Evolutionary conservation across 257 asterid genomes (phyloP).

Genomic region (Asclepias syriaca): DNA sequence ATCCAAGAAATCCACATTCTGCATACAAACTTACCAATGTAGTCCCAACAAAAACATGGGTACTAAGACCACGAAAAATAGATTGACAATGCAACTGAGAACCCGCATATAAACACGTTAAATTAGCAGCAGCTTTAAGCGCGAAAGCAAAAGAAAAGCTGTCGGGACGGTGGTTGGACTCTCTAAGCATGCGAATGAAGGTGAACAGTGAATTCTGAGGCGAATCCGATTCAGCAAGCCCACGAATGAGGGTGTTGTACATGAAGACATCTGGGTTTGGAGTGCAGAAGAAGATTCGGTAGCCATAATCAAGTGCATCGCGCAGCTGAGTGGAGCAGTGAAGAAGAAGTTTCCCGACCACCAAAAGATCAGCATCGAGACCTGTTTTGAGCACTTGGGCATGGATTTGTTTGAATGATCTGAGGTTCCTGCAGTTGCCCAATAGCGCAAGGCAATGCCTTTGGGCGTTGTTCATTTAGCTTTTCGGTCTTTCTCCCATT

Average conservation of each 20-base stretch:
- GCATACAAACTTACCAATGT: constrained; percentile 83
- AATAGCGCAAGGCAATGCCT: constrained; percentile 38
- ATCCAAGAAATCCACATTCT: constrained; percentile 50
- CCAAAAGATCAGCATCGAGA: constrained; percentile 50
- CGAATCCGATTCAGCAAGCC: constrained; percentile 52
- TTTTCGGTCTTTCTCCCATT: not conserved
- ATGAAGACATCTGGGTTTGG: constrained; percentile 70
- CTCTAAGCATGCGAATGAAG: constrained; percentile 45
- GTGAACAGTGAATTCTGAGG: constrained; percentile 45
- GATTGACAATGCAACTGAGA: constrained; percentile 75
- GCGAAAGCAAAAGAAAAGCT: constrained; percentile 74
- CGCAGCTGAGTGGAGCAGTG: constrained; percentile 55
- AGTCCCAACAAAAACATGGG: constrained; percentile 70
- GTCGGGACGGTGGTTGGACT: constrained; percentile 36
- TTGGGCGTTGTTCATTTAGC: constrained; percentile 38
- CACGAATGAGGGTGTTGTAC: constrained; percentile 84
- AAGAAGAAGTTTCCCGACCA: constrained; percentile 67
- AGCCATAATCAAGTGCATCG: constrained; percentile 52
- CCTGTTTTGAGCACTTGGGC: constrained; percentile 49
- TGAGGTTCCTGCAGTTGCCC: constrained; percentile 48
- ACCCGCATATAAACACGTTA: constrained; percentile 49
- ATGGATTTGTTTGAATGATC: constrained; percentile 56
- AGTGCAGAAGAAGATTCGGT: constrained; percentile 37
- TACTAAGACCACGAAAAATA: constrained; percentile 45
- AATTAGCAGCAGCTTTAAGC: constrained; percentile 67